These are phyloP conservation scores for Diophrys sp. DNA, from an alignment of 73 alveolate species.

Conservation along the genomic window DNA sequence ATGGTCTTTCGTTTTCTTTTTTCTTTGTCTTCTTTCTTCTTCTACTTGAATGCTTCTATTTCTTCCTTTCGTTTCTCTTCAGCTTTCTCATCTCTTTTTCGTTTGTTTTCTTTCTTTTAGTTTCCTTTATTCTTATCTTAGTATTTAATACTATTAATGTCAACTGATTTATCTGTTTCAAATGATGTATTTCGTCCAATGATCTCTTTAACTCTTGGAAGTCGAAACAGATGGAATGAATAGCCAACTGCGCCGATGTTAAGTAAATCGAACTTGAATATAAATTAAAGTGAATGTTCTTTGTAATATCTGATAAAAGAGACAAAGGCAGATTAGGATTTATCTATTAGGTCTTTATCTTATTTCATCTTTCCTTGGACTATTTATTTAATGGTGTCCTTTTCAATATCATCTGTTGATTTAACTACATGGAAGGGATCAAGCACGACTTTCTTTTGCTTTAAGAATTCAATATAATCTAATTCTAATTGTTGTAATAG, in stretches of 20 bases:
- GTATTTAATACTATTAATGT: conserved; percentile 78
- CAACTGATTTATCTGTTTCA: conserved; percentile 59
- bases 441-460: too few relatives aligned
- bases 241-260: conserved; percentile 95
- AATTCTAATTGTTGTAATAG: conserved; percentile 85
- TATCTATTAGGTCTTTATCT: conserved; percentile 92
- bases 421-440: too few relatives aligned
- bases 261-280: conserved; percentile 74
- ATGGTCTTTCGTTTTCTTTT: too few relatives aligned
- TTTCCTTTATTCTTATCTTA: conserved; percentile 85
- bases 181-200: conserved; percentile 73
- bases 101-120: conserved; percentile 57
- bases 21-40: too few relatives aligned
- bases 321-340: conserved; percentile 94
- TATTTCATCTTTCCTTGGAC: conserved; percentile 48
- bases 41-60: neutral
- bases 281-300: conserved; percentile 85
- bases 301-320: conserved; percentile 95
- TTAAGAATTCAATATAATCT: conserved; percentile 70
- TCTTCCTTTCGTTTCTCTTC: conserved; percentile 11
- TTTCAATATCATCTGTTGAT: too few relatives aligned
- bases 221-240: conserved; percentile 84
- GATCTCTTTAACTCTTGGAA: conserved; percentile 98
- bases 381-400: too few relatives aligned
- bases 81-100: conserved; percentile 54